Evolutionary conservation across 495 filamentous ascomycete species (phyloP).

Genomic region (Endocarpon pusillum): DNA sequence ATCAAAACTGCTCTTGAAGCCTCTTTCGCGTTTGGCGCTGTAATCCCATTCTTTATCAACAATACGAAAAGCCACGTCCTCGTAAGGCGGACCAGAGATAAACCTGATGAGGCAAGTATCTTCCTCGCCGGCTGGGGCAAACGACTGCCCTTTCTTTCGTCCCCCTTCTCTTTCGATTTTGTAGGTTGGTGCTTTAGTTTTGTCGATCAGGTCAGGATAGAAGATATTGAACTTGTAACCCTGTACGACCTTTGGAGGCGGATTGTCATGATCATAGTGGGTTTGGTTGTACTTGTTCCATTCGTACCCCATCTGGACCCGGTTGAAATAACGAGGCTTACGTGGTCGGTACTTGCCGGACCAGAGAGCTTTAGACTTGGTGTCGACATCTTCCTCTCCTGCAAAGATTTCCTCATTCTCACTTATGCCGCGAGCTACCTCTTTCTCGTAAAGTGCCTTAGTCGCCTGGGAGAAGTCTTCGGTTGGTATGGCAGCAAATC

Average conservation of each 20-base stretch:
- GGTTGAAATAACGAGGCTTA: slow-evolving; percentile 94
- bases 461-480: slow-evolving; percentile 87
- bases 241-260: slow-evolving; percentile 93
- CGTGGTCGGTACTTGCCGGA: slow-evolving; percentile 77
- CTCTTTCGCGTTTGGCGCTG: slow-evolving; percentile 83
- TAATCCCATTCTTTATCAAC: slow-evolving; percentile 99
- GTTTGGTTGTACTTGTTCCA: slow-evolving; percentile 99
- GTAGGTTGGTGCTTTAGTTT: slow-evolving; percentile 84
- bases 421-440: slow-evolving; percentile 77
- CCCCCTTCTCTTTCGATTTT: slow-evolving; percentile 86
- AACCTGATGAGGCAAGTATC: slow-evolving; percentile 96
- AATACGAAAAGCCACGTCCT: slow-evolving; percentile 93
- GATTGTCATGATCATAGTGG: slow-evolving; percentile 98
- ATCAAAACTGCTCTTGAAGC: slow-evolving; percentile 93
- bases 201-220: slow-evolving; percentile 97
- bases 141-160: slow-evolving; percentile 74
- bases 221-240: slow-evolving; percentile 99
- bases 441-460: slow-evolving; percentile 79
- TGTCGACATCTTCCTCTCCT: slow-evolving; percentile 64
- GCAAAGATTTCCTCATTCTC: slow-evolving; percentile 96
- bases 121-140: slow-evolving; percentile 89
- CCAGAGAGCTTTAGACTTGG: slow-evolving; percentile 57
- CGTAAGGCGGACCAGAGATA: slow-evolving; percentile 87
- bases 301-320: slow-evolving; percentile 97
- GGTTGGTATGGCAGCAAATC: slow-evolving; percentile 52